Percentiles rank a stretch among this genome's conserved stretches.
These are phyloP conservation scores for Trichoderma brevicompactum DNA, from an alignment of 2,329 filamentous ascomycete genomes.

Conservation along the genomic window DNA sequence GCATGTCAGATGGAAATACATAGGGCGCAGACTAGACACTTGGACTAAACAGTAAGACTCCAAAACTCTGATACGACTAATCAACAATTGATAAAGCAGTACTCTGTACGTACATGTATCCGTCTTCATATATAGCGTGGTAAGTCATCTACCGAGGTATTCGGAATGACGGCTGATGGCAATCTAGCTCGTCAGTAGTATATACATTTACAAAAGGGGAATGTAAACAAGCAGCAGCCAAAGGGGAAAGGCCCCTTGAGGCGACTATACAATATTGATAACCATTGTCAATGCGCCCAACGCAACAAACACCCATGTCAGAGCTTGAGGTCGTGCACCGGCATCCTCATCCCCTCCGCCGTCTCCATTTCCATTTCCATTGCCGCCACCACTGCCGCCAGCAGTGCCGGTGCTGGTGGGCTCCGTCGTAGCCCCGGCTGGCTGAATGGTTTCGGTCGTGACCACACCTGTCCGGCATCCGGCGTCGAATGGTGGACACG, in stretches of 20 bases:
- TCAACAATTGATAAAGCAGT: no score
- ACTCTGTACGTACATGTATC: not conserved
- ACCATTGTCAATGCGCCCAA: slow-evolving; percentile 18
- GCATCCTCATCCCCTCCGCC: slow-evolving; percentile 28
- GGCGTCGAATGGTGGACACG: slow-evolving; percentile 35
- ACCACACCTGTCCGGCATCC: slow-evolving; percentile 34
- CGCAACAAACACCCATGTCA: slow-evolving; percentile 16
- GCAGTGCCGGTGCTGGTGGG: not conserved
- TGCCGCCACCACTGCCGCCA: not conserved
- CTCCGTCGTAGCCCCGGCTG: slow-evolving; percentile 16
- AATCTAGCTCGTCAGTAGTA: not conserved
- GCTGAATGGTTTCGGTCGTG: slow-evolving; percentile 33
- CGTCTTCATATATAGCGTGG: not conserved
- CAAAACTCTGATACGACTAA: no score
- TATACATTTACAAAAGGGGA: slow-evolving; percentile 15
- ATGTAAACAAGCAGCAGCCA: not conserved
- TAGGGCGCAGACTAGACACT: no score
- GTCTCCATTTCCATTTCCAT: slow-evolving; percentile 5
- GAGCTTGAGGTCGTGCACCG: slow-evolving; percentile 14
- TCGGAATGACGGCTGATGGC: not conserved
- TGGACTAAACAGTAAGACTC: no score
- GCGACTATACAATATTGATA: slow-evolving; percentile 7
- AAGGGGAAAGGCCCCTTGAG: not conserved
- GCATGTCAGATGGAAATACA: no score
- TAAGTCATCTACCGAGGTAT: not conserved